Evolutionary conservation across 1,139 yeast species (phyloP).

Genomic region (Scheffersomyces quercinus): DNA sequence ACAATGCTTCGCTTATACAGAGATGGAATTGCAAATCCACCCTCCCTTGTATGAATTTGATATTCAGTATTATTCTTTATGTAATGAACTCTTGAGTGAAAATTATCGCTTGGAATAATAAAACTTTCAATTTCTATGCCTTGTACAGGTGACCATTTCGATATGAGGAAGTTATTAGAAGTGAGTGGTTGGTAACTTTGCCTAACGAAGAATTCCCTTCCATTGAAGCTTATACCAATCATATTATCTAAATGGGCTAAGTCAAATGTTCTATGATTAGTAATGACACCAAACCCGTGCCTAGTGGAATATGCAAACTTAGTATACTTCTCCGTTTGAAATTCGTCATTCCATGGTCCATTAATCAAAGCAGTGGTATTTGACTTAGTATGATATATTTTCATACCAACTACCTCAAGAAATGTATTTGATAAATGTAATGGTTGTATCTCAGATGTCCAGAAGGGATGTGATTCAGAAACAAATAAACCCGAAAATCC

Average conservation of each 20-base stretch:
- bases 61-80: slow-evolving; percentile 11
- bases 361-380: slow-evolving; percentile 24
- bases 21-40: slow-evolving; percentile 14
- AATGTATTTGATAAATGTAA: slow-evolving; percentile 3
- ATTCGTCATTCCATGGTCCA: slow-evolving; percentile 22
- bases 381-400: slow-evolving; percentile 17
- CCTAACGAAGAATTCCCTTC: slow-evolving; percentile 9
- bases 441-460: slow-evolving; percentile 11
- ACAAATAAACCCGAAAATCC: slow-evolving; percentile 18
- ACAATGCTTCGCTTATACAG: not conserved
- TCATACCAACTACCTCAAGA: slow-evolving; percentile 13
- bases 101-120: slow-evolving; percentile 17
- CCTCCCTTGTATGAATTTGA: slow-evolving; percentile 17
- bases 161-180: slow-evolving; percentile 13
- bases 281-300: slow-evolving; percentile 25
- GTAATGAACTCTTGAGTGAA: slow-evolving; percentile 22
- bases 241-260: slow-evolving; percentile 21
- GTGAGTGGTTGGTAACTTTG: slow-evolving; percentile 7
- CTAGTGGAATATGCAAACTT: slow-evolving; percentile 31
- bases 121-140: slow-evolving; percentile 22
- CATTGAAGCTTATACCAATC: slow-evolving; percentile 14
- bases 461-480: slow-evolving; percentile 17
- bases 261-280: slow-evolving; percentile 11
- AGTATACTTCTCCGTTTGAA: slow-evolving; percentile 23
- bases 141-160: slow-evolving; percentile 20